Conservation (phyloP, 805 yeast species). For the Cyberlindnera xishuangbannaensis region DNA sequence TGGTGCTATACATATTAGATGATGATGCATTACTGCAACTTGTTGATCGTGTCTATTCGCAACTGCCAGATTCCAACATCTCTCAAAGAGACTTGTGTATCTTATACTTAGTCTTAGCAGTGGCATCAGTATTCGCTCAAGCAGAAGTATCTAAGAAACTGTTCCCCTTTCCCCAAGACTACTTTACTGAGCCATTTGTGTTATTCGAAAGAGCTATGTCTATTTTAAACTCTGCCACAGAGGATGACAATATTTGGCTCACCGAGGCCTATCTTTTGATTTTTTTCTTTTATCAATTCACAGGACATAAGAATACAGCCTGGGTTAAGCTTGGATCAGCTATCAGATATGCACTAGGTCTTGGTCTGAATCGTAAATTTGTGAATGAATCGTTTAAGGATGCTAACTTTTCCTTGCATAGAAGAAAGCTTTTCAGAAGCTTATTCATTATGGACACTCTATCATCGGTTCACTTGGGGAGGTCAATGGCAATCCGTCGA, state of each 20-base stretch:
- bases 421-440: constrained; percentile 32
- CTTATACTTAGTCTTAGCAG: constrained; percentile 34
- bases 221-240: constrained; percentile 28
- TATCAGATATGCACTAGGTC: constrained; percentile 36
- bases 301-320: constrained; percentile 35
- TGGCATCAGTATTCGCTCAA: constrained; percentile 36
- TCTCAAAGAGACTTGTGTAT: constrained; percentile 28
- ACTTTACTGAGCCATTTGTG: constrained; percentile 25
- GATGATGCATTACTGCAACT: constrained; percentile 27
- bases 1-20: constrained; percentile 34
- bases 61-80: neutral
- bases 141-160: constrained; percentile 23
- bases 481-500: constrained; percentile 32
- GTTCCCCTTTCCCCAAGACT: constrained; percentile 21
- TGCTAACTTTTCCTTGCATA: constrained; percentile 20
- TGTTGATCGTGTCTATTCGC: constrained; percentile 27
- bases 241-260: constrained; percentile 37
- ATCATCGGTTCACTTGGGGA: constrained; percentile 31
- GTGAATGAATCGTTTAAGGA: constrained; percentile 35
- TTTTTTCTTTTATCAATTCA: constrained; percentile 35
- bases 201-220: constrained; percentile 33
- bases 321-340: constrained; percentile 40
- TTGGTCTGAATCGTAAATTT: constrained; percentile 35
- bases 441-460: constrained; percentile 32
- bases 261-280: constrained; percentile 36